Evolutionary conservation across 495 filamentous ascomycete species (phyloP).

Genomic region (Hapsidospora chrysogenum): DNA sequence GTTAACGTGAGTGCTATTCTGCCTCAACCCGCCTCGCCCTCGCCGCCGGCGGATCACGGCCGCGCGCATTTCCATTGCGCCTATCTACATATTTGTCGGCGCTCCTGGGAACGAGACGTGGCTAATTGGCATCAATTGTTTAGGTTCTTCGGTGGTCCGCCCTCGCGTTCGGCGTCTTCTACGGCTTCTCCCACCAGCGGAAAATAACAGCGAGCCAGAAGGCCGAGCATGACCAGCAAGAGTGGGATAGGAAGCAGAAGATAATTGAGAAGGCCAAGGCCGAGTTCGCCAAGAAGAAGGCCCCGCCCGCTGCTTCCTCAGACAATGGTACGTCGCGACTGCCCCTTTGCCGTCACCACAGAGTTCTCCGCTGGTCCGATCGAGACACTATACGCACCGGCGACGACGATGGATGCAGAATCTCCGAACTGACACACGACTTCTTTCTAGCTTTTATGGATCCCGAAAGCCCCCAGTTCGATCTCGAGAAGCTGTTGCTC

Average conservation of each 20-base stretch:
- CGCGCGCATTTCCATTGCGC: background rate
- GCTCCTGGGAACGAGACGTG: conserved; percentile 4
- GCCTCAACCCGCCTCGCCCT: conserved; percentile 3
- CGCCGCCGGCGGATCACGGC: background rate
- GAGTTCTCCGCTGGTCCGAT: background rate
- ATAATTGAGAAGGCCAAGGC: conserved; percentile 85
- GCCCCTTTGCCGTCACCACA: no score
- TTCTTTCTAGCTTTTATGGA: conserved; percentile 36
- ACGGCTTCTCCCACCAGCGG: conserved; percentile 83
- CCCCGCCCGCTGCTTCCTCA: conserved; percentile 30
- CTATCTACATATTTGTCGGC: no score
- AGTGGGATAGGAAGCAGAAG: conserved; percentile 72
- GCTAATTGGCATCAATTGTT: conserved; percentile 7
- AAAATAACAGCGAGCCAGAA: conserved; percentile 50
- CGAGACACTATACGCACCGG: no score
- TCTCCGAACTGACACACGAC: no score
- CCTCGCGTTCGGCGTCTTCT: conserved; percentile 72
- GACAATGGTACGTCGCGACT: conserved; percentile 44
- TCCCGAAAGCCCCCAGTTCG: conserved; percentile 69
- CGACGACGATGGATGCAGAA: no score
- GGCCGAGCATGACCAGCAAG: conserved; percentile 46
- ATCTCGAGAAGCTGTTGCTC: conserved; percentile 71
- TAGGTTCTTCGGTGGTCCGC: conserved; percentile 94
- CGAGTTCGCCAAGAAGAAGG: conserved; percentile 70
- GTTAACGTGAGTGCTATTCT: conserved; percentile 37